Base-by-base conservation (phyloP, 2,329 filamentous ascomycete genomes). In the Penicillium sp. region DNA sequence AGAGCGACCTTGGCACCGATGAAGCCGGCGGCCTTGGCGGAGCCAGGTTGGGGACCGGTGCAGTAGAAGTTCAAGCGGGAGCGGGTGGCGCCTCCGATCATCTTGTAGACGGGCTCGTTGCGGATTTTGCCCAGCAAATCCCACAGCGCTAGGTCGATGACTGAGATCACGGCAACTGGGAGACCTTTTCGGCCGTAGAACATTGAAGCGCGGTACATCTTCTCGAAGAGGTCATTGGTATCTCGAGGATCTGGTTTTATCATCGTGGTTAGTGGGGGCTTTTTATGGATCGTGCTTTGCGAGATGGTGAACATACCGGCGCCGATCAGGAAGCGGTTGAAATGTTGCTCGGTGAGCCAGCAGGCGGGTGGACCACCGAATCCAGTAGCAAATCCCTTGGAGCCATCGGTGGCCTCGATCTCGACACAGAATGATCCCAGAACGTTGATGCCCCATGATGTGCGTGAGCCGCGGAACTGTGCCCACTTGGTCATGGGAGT, bases 151-250 rank as follows among this genome's bases (percentile, higher is more conserved):
- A 96, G 80, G 65, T 96, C 91, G 64, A 96, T 93, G 57, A 95
- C 91, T 2, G 89, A 95, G 65, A 96, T 96, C 64, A 95, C 86
- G 45, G 91, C 91, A 10, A 92, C 81, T 2, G 91, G 87, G 1
- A 96, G 82, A 39, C 91, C 91, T 72, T 96, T 96, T 59, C 91
- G 86, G 54, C 91, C 91, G 66, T 96, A 96, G 77, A 95, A 96
- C 88, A 95, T 95, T 59, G 89, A 95, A 2, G 81, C 88, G 52
- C 90, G 84, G 77, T 95, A 96, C 91, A 96, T 95, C 70, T 95
- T 89, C 76, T 96, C 91, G 67, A 95, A 96, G 27, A 96, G 77
- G 55, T 91, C 81, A 72, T 95, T 95, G 45, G 89, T 95, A 66
- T 96, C 89, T 61, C 91, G 81, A 10, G 90, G 90, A 69, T 96